A percentile compares a stretch with the other conserved stretches of the same genome.
phyloP scores from a whole-genome alignment of 2,329 filamentous ascomycete species.

The Aspergillus pseudoterreus region DNA sequence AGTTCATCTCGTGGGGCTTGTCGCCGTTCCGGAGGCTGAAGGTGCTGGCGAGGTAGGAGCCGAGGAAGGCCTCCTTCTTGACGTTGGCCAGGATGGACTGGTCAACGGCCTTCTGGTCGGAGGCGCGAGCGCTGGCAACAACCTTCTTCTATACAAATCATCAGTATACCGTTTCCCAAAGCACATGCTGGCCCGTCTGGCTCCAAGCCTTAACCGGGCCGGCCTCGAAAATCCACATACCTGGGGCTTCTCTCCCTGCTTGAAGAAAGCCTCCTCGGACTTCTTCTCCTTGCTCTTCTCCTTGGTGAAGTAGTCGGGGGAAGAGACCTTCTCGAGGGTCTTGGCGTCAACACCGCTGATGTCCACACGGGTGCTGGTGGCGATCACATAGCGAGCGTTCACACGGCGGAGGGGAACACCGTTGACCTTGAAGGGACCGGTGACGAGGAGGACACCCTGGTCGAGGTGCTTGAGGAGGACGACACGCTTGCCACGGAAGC shows the following conservation, averaged over 20 bases:
- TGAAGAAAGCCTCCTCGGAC: conserved; percentile 99
- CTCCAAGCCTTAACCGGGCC: background rate
- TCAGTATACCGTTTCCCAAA: conserved; percentile 4
- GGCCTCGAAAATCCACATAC: conserved; percentile 51
- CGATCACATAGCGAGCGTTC: conserved; percentile 50
- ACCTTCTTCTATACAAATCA: conserved; percentile 79
- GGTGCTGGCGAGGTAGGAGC: conserved; percentile 88
- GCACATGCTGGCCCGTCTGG: background rate
- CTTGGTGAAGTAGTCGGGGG: conserved; percentile 91
- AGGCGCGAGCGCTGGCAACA: conserved; percentile 83
- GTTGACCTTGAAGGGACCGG: conserved; percentile 99
- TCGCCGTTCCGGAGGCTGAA: conserved; percentile 99
- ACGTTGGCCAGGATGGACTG: conserved; percentile 91
- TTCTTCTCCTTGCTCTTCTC: conserved; percentile 91
- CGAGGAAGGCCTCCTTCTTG: conserved; percentile 96
- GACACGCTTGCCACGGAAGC: conserved; percentile 99
- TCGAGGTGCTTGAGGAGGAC: conserved; percentile 96
- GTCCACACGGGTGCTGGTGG: conserved; percentile 49
- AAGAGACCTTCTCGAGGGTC: conserved; percentile 76
- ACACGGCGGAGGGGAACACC: conserved; percentile 89
- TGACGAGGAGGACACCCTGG: conserved; percentile 97
- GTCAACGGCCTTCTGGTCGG: conserved; percentile 98
- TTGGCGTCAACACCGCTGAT: conserved; percentile 73
- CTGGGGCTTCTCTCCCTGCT: conserved; percentile 97
- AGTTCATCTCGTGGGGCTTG: conserved; percentile 99